Evolutionary conservation across 805 yeast species (phyloP), one percentile per base, ranked within the genome.

Genomic region (Yarrowia porcina): DNA sequence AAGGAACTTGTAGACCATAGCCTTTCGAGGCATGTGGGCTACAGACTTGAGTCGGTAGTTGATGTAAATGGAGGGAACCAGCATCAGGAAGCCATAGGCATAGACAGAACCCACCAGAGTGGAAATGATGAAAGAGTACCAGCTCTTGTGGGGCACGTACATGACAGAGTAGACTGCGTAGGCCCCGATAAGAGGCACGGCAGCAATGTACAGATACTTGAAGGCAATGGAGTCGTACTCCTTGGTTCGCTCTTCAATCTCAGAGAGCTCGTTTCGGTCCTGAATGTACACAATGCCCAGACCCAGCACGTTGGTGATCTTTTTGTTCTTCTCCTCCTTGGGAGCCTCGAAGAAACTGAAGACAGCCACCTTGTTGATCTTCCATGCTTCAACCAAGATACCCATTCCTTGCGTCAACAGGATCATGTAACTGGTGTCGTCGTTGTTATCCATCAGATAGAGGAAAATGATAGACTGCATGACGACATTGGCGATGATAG

Each of bases 11-110:
- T 76, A 78, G 4, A 74, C 72, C 77, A 77, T 74, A 1, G 80
- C 79, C 63, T 74, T 72, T 52, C 73, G 68, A 3, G 79, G 79
- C 69, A 75, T 75, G 67, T 75, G 79, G 2, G 79, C 80, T 13
- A 77, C 79, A 2, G 79, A 74, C 66, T 77, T 77, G 56, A 77
- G 71, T 57, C 79, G 70, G 66, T 76, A 77, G 65, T 77, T 77
- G 68, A 75, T 76, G 65, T 77, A 77, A 30, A 77, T 75, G 2
- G 76, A 66, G 13, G 80, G 80, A 30, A 77, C 75, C 36, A 77
- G 66, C 54, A 75, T 74, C 45, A 77, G 65, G 69, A 77, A 77
- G 1, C 80, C 80, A 63, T 76, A 76, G 3, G 79, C 76, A 64
- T 77, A 77, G 17, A 75, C 79, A 23, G 75, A 74, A 0, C 78